Evolutionary conservation across 768 basidiomycete genomes (phyloP), one percentile per base, ranked within the genome.

Genomic region (Lyophyllum shimeji): DNA sequence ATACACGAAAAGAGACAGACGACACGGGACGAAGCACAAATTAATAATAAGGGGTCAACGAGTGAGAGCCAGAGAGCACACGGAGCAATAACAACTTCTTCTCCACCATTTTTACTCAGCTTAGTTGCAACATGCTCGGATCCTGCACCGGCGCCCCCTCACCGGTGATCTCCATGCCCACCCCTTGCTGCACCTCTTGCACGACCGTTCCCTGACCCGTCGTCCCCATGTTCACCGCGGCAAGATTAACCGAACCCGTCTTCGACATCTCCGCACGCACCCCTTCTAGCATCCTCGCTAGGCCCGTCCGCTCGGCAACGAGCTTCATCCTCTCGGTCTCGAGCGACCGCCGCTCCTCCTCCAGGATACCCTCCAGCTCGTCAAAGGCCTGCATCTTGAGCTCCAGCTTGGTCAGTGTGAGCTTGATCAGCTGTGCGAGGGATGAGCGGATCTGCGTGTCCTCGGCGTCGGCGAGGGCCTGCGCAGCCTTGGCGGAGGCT

Each of bases 311-410:
- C 67, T 98, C 96, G 63, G 81, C 86, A 52, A 92, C 84, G 40
- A 98, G 74, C 37, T 85, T 81, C 73, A 92, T 79, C 52, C 91
- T 82, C 20, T 89, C 86, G 46, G 86, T 84, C 76, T 99, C 97
- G 43, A 99, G 72, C 33, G 83, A 77, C 58, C 89, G 82, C 53
- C 94, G 82, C 71, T 99, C 97, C 50, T 93, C 88, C 68, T 98
- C 97, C 50, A 99, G 76, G 8, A 94, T 75, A 46, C 90, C 89
- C 68, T 99, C 97, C 55, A 99, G 77, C 69, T 93, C 88, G 68
- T 98, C 97, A 65, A 98, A 98, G 69, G 95, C 92, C 1, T 83
- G 74, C 85, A 95, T 91, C 79, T 99, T 98, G 52, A 96, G 77
- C 66, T 98, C 95, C 34, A 98, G 84, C 71, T 98, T 98, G 46